These are phyloP conservation scores for Suhomyces xylopsoci DNA, from an alignment of 805 yeast species.

Conservation along the genomic window DNA sequence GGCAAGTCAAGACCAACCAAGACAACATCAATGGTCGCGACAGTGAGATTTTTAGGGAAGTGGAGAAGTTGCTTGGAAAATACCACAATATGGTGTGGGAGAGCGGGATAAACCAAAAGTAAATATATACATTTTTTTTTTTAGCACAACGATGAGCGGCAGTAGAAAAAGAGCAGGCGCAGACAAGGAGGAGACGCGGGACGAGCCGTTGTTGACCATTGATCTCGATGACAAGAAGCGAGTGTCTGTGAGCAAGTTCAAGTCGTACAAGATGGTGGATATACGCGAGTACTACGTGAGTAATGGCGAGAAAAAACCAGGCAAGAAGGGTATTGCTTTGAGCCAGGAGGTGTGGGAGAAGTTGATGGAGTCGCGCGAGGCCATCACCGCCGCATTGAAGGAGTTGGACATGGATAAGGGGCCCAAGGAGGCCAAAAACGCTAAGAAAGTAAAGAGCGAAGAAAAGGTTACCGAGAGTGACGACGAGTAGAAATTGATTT, in stretches of 20 bases:
- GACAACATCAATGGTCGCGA: constrained; percentile 41
- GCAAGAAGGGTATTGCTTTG: constrained; percentile 70
- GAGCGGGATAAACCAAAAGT: constrained; percentile 24
- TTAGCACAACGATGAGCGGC: not conserved
- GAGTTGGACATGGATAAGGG: constrained; percentile 15
- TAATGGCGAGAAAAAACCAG: constrained; percentile 67
- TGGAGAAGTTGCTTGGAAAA: constrained; percentile 45
- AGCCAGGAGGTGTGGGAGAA: constrained; percentile 54
- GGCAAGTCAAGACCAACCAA: constrained; percentile 40
- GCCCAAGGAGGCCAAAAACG: constrained; percentile 2
- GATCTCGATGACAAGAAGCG: constrained; percentile 48
- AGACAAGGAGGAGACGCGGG: not conserved
- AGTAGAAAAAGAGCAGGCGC: not conserved
- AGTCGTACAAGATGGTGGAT: constrained; percentile 66
- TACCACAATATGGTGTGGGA: constrained; percentile 66
- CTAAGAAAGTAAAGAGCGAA: not conserved
- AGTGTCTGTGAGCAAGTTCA: constrained; percentile 70
- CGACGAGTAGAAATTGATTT: not conserved
- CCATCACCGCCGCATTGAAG: constrained; percentile 50
- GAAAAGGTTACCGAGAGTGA: not conserved
- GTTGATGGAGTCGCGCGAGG: constrained; percentile 44
- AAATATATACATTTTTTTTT: not conserved
- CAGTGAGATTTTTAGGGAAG: constrained; percentile 36
- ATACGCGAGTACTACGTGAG: constrained; percentile 74
- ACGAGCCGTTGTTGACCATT: constrained; percentile 15